phyloP scores from a whole-genome alignment of 164 flowering plant species.

The Magnolia officinalis region DNA sequence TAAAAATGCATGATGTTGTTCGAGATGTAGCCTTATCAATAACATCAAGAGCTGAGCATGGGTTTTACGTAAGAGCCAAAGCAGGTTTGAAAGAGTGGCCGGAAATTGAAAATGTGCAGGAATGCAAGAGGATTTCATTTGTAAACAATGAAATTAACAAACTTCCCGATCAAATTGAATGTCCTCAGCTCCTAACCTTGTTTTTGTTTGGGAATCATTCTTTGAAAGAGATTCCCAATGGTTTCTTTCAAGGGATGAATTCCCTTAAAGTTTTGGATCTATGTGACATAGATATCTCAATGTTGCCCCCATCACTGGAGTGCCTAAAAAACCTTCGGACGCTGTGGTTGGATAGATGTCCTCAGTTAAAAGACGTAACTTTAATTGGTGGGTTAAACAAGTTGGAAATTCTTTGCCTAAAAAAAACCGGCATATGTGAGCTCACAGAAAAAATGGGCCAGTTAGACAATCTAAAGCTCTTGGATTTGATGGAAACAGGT shows the following conservation, averaged over 20 bases:
- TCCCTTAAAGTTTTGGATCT: slow-evolving; percentile 12
- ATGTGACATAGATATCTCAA: not conserved
- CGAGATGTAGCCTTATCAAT: slow-evolving; percentile 12
- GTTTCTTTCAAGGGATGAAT: slow-evolving; percentile 14
- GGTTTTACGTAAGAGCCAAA: slow-evolving; percentile 2
- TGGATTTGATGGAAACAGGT: not conserved
- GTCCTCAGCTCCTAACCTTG: slow-evolving; percentile 12
- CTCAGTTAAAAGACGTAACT: not conserved
- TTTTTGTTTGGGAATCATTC: not conserved
- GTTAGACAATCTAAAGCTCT: too few species aligned
- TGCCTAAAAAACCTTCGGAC: slow-evolving; percentile 9
- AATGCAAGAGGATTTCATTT: slow-evolving; percentile 3
- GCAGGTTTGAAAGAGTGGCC: slow-evolving; percentile 8
- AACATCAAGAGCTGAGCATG: slow-evolving; percentile 1
- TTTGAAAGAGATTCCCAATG: not conserved
- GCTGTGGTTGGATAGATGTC: slow-evolving; percentile 5
- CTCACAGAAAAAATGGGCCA: too few species aligned
- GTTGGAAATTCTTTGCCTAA: too few species aligned
- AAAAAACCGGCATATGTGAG: too few species aligned
- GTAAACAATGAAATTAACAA: not conserved
- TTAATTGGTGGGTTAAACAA: too few species aligned
- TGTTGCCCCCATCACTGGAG: slow-evolving; percentile 5
- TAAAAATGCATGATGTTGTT: slow-evolving; percentile 20
- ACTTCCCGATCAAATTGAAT: slow-evolving; percentile 4
- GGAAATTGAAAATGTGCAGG: not conserved